Percentiles rank a stretch among this genome's conserved stretches.
phyloP scores from a whole-genome alignment of 768 basidiomycete genomes.

The Neoboletus magnificus region DNA sequence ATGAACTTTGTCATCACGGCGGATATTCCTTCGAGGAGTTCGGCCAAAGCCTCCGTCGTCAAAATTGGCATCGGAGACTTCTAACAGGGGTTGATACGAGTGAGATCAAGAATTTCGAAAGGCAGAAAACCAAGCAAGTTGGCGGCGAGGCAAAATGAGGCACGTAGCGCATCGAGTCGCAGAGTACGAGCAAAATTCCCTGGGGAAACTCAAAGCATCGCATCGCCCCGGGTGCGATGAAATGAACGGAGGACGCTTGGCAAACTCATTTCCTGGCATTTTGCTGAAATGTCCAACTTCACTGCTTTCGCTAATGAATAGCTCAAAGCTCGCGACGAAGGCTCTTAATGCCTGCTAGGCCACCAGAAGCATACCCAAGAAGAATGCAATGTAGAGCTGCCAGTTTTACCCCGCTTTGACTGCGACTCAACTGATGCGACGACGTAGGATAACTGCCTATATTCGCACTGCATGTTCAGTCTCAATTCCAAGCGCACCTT shows the following conservation, averaged over 20 bases:
- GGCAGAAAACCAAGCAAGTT: slow-evolving; percentile 36
- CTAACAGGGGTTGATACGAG: slow-evolving; percentile 47
- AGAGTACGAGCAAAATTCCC: slow-evolving; percentile 19
- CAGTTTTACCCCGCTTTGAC: slow-evolving; percentile 52
- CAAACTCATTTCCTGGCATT: slow-evolving; percentile 29
- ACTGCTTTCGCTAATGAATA: slow-evolving; percentile 46
- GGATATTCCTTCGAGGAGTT: slow-evolving; percentile 45
- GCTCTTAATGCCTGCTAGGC: slow-evolving; percentile 32
- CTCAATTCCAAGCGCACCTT: slow-evolving; percentile 85
- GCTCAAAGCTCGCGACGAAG: slow-evolving; percentile 45
- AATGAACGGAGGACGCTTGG: slow-evolving; percentile 18
- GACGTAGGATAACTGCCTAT: slow-evolving; percentile 37
- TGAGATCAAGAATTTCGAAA: slow-evolving; percentile 50
- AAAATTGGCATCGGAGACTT: slow-evolving; percentile 57
- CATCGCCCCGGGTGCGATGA: slow-evolving; percentile 17
- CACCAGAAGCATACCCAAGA: slow-evolving; percentile 21
- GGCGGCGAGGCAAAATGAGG: slow-evolving; percentile 40
- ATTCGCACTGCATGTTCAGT: slow-evolving; percentile 46
- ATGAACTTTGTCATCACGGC: slow-evolving; percentile 86
- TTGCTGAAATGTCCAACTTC: slow-evolving; percentile 34
- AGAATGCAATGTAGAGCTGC: slow-evolving; percentile 28
- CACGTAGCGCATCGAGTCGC: slow-evolving; percentile 45
- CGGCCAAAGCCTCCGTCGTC: slow-evolving; percentile 51
- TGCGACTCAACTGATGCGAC: slow-evolving; percentile 39
- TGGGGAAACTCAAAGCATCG: slow-evolving; percentile 26